These are phyloP conservation scores for Penicillium diatomitis DNA, from an alignment of 495 filamentous ascomycete genomes.

Conservation along the genomic window DNA sequence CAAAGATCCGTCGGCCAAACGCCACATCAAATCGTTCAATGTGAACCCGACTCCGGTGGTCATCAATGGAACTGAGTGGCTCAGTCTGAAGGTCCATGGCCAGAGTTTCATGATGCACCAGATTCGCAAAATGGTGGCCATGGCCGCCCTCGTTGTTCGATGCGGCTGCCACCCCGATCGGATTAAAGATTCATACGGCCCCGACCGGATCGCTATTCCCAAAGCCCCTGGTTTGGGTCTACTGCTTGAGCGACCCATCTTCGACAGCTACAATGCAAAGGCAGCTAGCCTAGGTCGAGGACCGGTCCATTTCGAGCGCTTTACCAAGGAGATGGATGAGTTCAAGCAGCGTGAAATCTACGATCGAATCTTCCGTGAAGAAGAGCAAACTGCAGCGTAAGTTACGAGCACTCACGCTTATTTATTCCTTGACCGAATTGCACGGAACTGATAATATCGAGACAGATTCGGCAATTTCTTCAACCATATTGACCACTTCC, in stretches of 20 bases:
- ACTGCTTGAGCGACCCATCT: slow-evolving; percentile 82
- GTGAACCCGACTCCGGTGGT: slow-evolving; percentile 62
- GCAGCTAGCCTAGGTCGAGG: slow-evolving; percentile 47
- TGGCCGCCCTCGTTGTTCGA: slow-evolving; percentile 75
- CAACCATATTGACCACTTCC: slow-evolving; percentile 73
- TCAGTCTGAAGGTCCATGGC: slow-evolving; percentile 89
- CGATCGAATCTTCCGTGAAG: slow-evolving; percentile 77
- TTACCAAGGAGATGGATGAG: slow-evolving; percentile 64
- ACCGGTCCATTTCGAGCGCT: slow-evolving; percentile 67
- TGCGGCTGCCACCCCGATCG: slow-evolving; percentile 60
- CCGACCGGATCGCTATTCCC: slow-evolving; percentile 68
- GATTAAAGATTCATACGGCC: slow-evolving; percentile 60
- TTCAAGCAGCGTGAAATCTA: slow-evolving; percentile 97
- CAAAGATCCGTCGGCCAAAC: slow-evolving; percentile 71
- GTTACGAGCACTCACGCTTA: slow-evolving; percentile 15
- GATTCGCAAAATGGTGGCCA: slow-evolving; percentile 96
- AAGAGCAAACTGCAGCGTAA: slow-evolving; percentile 69
- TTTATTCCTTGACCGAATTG: no score
- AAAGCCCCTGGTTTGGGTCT: slow-evolving; percentile 87
- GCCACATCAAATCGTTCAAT: slow-evolving; percentile 83
- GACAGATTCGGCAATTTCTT: slow-evolving; percentile 70
- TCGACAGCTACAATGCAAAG: slow-evolving; percentile 70
- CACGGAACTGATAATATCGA: neutral
- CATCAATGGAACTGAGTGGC: slow-evolving; percentile 88
- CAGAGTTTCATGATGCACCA: slow-evolving; percentile 99